Base-by-base conservation (phyloP, 805 yeast genomes). In the Jamesozyma rosinii region DNA sequence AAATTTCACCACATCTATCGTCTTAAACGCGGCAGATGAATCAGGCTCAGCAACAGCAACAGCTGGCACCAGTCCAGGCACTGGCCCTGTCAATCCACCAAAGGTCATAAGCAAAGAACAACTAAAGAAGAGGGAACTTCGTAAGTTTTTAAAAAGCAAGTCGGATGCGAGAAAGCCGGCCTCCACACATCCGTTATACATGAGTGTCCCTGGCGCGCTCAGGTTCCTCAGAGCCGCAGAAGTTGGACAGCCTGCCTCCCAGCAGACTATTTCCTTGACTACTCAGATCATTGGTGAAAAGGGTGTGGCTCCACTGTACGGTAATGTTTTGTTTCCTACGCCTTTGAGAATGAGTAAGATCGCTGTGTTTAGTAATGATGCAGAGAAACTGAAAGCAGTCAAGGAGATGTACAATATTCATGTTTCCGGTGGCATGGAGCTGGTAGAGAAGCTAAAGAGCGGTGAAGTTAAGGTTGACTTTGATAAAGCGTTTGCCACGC, bases 141-240 rank as follows among this genome's bases (percentile, higher is more conserved):
- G 68, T 49, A 62, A 58, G 47, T 52, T 62, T 53, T 61, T 66
- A 4, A 62, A 61, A 40, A 59, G 61, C 42, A 64, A 65, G 53
- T 56, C 60, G 2, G 55, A 57, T 35, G 74, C 74, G n/a, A 66
- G 65, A 45, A 49, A 52, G 15, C 65, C 69, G 17, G 66, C 80
- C 61, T 47, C 72, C 71, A 45, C 65, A 51, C 59, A 64, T 49
- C 89, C 89, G 1, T 67, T 83, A 43, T 81, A 77, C 57, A 77
- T 84, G 83, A 79, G 76, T 40, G 70, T 87, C 6, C 76, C 83
- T 5, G 63, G 67, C 26, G 96, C 97, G 1, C 63, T 87, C 61
- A 73, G 83, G 53, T 88, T 79, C 57, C 59, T 90, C 44, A 72
- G 96, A 49, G 95, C 97, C 0, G 77, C 88, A 4, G 96, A 88